Base-by-base conservation (phyloP, 352 stramenopile species). In the Phytophthora sp. region DNA sequence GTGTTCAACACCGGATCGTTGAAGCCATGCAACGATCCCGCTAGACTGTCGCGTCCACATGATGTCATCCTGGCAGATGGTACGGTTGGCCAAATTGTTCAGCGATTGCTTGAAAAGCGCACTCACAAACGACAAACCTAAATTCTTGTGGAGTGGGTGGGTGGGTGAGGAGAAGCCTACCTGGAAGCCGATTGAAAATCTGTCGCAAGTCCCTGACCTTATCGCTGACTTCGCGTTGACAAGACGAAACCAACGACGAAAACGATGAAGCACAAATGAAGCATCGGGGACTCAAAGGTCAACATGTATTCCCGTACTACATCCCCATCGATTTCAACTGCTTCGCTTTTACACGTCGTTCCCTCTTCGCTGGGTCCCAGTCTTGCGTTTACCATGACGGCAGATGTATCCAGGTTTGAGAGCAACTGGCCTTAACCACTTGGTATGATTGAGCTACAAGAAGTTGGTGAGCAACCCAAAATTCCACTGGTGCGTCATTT, bases 131-230 rank as follows among this genome's bases (percentile, higher is more conserved):
- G 30, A 31, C 21, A 12, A 11, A 70, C 38, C 0, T 26, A 65
- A 59, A 65, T 57, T 42, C 29, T 68, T 63, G 49, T 56, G 30
- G 50, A 56, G 59, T 67, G 50, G 39, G 59, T 67, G 50, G 39
- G 49, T 67, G 30, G 33, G 20, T 7, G 52, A 63, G 16, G 42
- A 35, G 35, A 47, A 47, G 12, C 21, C 27, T 2, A 60, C 39
- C 0, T 62, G 42, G 60, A 30, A 33, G 44, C 27, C 36, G 2
- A 4, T 54, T 0, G 21, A 66, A 23, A 54, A 59, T 3, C n/a
- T 66, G 5, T 29, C 20, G 1, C 57, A 59, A 54, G 23, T 66
- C 1, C 47, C 47, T 4, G 30, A 59, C n/a, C 18, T 58, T 1
- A 65, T 58, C 26, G 35, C 57, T 4, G 35, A 45, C 0, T 57